These are phyloP conservation scores for Colletotrichum siamense DNA, from an alignment of 2,329 filamentous ascomycete genomes.

Conservation along the genomic window DNA sequence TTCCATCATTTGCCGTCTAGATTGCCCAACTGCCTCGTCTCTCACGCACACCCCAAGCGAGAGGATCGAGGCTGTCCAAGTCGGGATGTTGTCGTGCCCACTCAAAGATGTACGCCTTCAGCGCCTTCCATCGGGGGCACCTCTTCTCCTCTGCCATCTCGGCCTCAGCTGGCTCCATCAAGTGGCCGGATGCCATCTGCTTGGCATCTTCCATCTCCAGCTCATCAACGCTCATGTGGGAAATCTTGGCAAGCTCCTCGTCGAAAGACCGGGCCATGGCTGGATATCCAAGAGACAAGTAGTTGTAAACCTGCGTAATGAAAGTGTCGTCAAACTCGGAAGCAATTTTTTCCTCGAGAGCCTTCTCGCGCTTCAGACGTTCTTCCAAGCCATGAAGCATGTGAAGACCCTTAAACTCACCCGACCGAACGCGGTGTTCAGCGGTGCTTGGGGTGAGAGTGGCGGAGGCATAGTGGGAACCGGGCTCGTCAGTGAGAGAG, in stretches of 20 bases:
- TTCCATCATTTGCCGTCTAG: neutral
- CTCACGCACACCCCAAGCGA: slow-evolving; percentile 72
- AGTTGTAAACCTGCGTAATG: slow-evolving; percentile 96
- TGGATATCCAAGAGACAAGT: slow-evolving; percentile 91
- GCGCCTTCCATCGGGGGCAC: slow-evolving; percentile 78
- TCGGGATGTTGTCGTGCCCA: slow-evolving; percentile 89
- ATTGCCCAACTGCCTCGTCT: slow-evolving; percentile 77
- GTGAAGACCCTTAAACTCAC: slow-evolving; percentile 49
- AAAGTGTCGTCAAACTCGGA: slow-evolving; percentile 83
- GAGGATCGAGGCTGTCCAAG: slow-evolving; percentile 64
- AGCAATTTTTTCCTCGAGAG: slow-evolving; percentile 56
- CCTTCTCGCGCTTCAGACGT: slow-evolving; percentile 54
- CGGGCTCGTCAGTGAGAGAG: slow-evolving; percentile 47
- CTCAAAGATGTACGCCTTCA: slow-evolving; percentile 83
- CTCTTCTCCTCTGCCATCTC: slow-evolving; percentile 55
- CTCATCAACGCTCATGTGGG: slow-evolving; percentile 70
- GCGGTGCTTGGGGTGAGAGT: slow-evolving; percentile 25
- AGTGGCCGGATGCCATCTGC: slow-evolving; percentile 72
- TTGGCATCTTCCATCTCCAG: slow-evolving; percentile 74
- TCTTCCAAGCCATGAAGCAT: slow-evolving; percentile 59
- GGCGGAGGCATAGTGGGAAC: slow-evolving; percentile 29
- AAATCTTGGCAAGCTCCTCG: slow-evolving; percentile 83
- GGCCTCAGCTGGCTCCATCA: slow-evolving; percentile 60
- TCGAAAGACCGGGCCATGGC: slow-evolving; percentile 84
- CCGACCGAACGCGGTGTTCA: slow-evolving; percentile 32